phyloP scores from a whole-genome alignment of 495 filamentous ascomycete genomes.

The Neurospora sp. region DNA sequence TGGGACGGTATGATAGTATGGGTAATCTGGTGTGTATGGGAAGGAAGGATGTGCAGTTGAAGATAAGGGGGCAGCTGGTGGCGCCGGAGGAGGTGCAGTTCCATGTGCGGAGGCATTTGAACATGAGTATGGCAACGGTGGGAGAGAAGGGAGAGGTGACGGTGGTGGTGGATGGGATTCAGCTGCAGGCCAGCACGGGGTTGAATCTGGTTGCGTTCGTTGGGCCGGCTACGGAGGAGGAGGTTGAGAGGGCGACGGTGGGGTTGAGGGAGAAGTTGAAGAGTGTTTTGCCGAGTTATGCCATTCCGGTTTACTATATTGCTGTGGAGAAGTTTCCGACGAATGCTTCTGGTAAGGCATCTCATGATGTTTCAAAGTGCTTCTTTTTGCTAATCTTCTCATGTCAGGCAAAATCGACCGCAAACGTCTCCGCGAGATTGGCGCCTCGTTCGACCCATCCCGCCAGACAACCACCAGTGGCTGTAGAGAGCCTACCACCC shows the following conservation, averaged over 20 bases:
- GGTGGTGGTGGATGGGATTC: conserved; percentile 33
- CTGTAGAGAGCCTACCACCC: neutral
- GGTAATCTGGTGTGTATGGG: too few relatives aligned
- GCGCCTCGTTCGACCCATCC: conserved; percentile 9
- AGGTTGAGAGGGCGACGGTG: conserved; percentile 7
- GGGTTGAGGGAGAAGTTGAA: conserved; percentile 13
- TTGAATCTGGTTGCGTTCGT: conserved; percentile 31
- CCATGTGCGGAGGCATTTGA: too few relatives aligned
- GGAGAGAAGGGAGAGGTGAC: neutral
- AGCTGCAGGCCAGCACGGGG: conserved; percentile 21
- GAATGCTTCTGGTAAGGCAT: neutral
- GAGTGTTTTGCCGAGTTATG: conserved; percentile 36
- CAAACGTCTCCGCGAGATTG: conserved; percentile 37
- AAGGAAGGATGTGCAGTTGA: too few relatives aligned
- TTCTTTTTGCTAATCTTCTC: too few relatives aligned
- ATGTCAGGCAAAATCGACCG: conserved; percentile 44
- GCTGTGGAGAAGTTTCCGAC: conserved; percentile 45
- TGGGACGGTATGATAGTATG: too few relatives aligned
- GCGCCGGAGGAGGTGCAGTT: too few relatives aligned
- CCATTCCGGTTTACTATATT: conserved; percentile 54
- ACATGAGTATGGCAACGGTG: too few relatives aligned
- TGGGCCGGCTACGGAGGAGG: conserved; percentile 8
- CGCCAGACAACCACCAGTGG: neutral
- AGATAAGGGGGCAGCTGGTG: too few relatives aligned
- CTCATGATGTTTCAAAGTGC: too few relatives aligned